Percentiles rank a stretch among this genome's conserved stretches.
phyloP scores from a whole-genome alignment of 208 protist species.

The Angomonas ambiguus region DNA sequence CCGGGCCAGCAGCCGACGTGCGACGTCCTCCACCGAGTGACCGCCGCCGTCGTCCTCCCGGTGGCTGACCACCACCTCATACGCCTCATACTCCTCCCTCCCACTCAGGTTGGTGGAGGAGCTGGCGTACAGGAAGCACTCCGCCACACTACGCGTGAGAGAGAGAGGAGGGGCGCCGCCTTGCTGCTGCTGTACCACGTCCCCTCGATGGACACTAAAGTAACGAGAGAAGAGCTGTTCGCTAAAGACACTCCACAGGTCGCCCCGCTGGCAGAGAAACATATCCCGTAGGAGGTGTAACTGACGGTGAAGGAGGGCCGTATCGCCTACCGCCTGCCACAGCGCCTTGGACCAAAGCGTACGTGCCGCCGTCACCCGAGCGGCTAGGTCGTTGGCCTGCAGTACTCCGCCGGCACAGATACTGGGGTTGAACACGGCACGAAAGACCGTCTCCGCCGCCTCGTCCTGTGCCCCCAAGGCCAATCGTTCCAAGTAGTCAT shows the following conservation, averaged over 20 bases:
- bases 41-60: not conserved
- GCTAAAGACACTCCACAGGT: conserved; percentile 80
- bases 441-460: conserved; percentile 69
- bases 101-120: not conserved
- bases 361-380: conserved; percentile 60
- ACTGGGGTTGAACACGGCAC: conserved; percentile 59
- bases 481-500: conserved; percentile 66
- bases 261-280: conserved; percentile 81
- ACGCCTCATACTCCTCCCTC: not conserved
- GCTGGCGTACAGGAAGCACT: conserved; percentile 21
- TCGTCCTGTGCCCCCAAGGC: conserved; percentile 73
- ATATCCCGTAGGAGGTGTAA: conserved; percentile 49
- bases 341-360: conserved; percentile 72
- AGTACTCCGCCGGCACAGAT: conserved; percentile 58
- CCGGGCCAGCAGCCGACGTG: conserved; percentile 37
- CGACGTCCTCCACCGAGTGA: conserved; percentile 51
- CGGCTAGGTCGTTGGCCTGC: conserved; percentile 54
- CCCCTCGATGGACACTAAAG: not conserved
- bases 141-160: conserved; percentile 23
- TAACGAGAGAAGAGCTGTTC: conserved; percentile 18
- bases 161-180: conserved; percentile 26
- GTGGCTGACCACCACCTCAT: not conserved
- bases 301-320: conserved; percentile 29
- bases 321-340: conserved; percentile 54
- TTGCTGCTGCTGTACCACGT: not conserved